Evolutionary conservation across 108 stramenopile genomes (phyloP), one percentile per base, ranked within the genome.

Genomic region (Chaetoceros muelleri): DNA sequence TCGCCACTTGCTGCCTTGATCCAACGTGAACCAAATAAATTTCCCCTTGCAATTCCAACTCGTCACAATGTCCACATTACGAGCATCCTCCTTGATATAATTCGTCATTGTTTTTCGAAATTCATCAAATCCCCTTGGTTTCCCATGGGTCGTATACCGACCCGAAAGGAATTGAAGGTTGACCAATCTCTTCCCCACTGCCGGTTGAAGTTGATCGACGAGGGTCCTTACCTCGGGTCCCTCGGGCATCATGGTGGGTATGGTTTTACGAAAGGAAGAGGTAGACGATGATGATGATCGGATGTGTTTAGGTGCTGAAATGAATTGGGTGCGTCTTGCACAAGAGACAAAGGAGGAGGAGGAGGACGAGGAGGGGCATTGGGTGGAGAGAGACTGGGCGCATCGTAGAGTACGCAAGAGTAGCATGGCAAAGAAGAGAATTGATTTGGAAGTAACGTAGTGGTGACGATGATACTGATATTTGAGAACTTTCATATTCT

Each of bases 141-240:
- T 66, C 17, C 78, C 77, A 55, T 82, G 78, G 20, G 57, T 54
- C 20, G 76, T 65, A 69, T 92, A 92, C 25, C 86, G 71, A 0
- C 90, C 90, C 1, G 86, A 88, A 23, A 86, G 57, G 54, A 92
- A 82, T 47, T 62, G 63, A 24, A 87, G 56, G 50, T 78, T 78
- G 16, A 69, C 59, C 8, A 92, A 58, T 8, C 81, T 71, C 59
- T 58, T 76, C 7, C 82, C 84, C 3, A 88, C 81, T 23, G 69
- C 80, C 20, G 70, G 69, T 67, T 81, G 79, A 1, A 86, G 60
- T 45, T 84, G 84, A 71, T 87, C 82, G 3, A 82, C 84, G 2
- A 86, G 62, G 1, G 79, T 85, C 19, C 81, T 58, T 3, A 92
- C 90, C 53, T 92, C 90, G 30, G 90, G 90, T 8, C 90, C 90